These are phyloP conservation scores for Aspergillus flavus DNA, from an alignment of 2,329 filamentous ascomycete genomes.

Conservation along the genomic window DNA sequence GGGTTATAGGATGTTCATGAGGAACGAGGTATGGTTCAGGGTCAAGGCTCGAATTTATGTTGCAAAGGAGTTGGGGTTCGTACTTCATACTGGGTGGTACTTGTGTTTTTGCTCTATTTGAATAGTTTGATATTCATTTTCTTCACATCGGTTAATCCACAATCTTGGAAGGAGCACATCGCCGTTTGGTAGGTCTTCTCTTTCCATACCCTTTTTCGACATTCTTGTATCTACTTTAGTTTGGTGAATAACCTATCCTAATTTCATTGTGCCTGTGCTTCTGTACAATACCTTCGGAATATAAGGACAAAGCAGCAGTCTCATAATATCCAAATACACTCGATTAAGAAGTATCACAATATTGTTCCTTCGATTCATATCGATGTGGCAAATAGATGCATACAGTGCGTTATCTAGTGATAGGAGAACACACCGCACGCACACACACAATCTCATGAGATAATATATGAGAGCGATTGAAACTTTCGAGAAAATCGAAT, in stretches of 20 bases:
- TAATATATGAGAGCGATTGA: background rate
- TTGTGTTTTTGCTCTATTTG: conserved; percentile 4
- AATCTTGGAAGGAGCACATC: background rate
- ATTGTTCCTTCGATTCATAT: background rate
- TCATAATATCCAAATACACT: background rate
- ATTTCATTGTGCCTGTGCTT: background rate
- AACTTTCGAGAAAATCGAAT: background rate
- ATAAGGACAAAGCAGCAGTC: background rate
- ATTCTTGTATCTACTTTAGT: background rate
- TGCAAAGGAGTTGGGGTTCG: conserved; percentile 20
- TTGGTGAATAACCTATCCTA: background rate
- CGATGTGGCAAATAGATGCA: background rate
- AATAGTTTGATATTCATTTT: background rate
- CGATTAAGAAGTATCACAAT: background rate
- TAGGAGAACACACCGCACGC: background rate
- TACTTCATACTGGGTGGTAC: conserved; percentile 8
- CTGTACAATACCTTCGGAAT: background rate
- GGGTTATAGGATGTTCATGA: conserved; percentile 14
- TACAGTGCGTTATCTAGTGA: background rate
- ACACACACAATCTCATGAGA: background rate
- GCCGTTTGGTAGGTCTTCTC: background rate
- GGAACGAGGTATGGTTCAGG: conserved; percentile 16
- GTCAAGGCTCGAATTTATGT: conserved; percentile 15
- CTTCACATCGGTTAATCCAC: background rate
- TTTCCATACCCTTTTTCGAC: background rate